A percentile compares a stretch with the other conserved stretches of the same genome.
These are phyloP conservation scores for Gyrodon lividus DNA, from an alignment of 768 basidiomycete species.

Conservation along the genomic window DNA sequence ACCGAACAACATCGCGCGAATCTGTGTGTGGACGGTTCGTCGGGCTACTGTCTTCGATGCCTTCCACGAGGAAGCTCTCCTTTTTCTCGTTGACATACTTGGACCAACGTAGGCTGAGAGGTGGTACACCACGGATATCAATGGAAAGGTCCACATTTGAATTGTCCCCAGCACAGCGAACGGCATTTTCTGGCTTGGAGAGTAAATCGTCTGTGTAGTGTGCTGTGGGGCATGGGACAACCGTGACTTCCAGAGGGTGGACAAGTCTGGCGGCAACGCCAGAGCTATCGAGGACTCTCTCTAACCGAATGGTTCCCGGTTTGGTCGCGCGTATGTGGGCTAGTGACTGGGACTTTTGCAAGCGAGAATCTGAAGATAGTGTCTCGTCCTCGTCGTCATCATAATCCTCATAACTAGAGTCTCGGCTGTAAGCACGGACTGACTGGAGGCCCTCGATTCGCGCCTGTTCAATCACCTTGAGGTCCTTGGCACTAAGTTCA, in stretches of 20 bases:
- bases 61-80: constrained; percentile 79
- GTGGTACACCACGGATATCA: constrained; percentile 70
- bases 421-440: constrained; percentile 36
- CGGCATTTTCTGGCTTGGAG: constrained; percentile 35
- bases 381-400: constrained; percentile 53
- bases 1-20: constrained; percentile 21
- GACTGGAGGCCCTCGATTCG: constrained; percentile 52
- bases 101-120: constrained; percentile 75
- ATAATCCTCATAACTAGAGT: constrained; percentile 61
- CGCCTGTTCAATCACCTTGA: constrained; percentile 63
- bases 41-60: constrained; percentile 64
- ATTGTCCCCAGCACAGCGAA: constrained; percentile 72
- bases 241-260: constrained; percentile 57
- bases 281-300: constrained; percentile 67
- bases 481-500: constrained; percentile 60
- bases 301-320: constrained; percentile 75
- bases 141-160: constrained; percentile 56
- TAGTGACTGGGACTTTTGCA: constrained; percentile 76
- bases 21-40: constrained; percentile 29
- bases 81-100: constrained; percentile 62
- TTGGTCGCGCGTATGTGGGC: constrained; percentile 68
- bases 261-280: constrained; percentile 73
- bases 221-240: constrained; percentile 82
- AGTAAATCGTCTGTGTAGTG: constrained; percentile 51
- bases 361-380: constrained; percentile 37